phyloP scores from a whole-genome alignment of 2,329 filamentous ascomycete genomes.

The Curvularia sp. region DNA sequence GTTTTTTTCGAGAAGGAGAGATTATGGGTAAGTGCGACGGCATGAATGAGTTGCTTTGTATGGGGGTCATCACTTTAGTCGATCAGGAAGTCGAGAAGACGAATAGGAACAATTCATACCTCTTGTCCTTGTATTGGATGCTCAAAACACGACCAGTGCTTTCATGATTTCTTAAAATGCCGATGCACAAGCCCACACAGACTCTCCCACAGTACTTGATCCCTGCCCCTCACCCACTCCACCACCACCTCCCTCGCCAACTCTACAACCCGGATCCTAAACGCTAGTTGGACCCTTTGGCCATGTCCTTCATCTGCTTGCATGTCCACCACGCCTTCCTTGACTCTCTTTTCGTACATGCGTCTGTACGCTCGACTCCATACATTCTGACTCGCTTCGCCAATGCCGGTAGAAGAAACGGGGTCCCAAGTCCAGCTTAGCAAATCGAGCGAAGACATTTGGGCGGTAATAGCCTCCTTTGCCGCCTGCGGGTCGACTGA shows the following conservation, averaged over 20 bases:
- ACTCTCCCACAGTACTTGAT: slow-evolving; percentile 81
- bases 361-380: slow-evolving; percentile 79
- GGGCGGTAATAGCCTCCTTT: slow-evolving; percentile 53
- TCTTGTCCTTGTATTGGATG: neutral
- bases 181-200: slow-evolving; percentile 72
- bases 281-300: slow-evolving; percentile 47
- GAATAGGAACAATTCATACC: neutral
- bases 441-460: slow-evolving; percentile 66
- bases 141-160: neutral
- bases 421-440: slow-evolving; percentile 71
- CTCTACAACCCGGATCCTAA: slow-evolving; percentile 50
- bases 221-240: slow-evolving; percentile 78
- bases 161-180: slow-evolving; percentile 30
- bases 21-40: neutral
- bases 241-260: slow-evolving; percentile 54
- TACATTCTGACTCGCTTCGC: slow-evolving; percentile 73
- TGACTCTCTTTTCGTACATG: slow-evolving; percentile 54
- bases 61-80: neutral
- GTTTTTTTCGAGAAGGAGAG: neutral
- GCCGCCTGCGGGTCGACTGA: slow-evolving; percentile 34
- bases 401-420: slow-evolving; percentile 62
- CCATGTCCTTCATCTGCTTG: slow-evolving; percentile 31
- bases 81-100: neutral
- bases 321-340: slow-evolving; percentile 32
- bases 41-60: neutral